phyloP scores from a whole-genome alignment of 371 early-diverging fungal species.

The Umbelopsis sp. region DNA sequence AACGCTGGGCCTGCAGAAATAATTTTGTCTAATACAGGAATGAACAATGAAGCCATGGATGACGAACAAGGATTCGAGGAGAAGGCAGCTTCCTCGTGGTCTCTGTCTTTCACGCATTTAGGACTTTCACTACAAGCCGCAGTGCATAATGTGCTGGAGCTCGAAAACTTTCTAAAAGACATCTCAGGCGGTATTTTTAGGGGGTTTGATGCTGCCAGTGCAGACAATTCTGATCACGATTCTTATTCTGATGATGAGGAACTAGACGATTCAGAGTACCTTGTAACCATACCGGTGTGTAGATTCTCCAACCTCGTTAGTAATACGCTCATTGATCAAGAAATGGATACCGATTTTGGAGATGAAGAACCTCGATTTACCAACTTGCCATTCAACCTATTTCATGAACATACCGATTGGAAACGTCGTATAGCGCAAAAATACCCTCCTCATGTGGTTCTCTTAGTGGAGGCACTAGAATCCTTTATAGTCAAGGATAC shows the following conservation, averaged over 20 bases:
- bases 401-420: neutral
- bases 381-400: neutral
- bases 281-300: slow-evolving; percentile 42
- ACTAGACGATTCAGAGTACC: slow-evolving; percentile 44
- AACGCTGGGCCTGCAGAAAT: neutral
- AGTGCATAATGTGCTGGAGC: slow-evolving; percentile 33
- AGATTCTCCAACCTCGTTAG: slow-evolving; percentile 20
- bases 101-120: slow-evolving; percentile 36
- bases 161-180: slow-evolving; percentile 35
- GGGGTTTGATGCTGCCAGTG: slow-evolving; percentile 29
- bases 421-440: neutral
- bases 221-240: slow-evolving; percentile 33
- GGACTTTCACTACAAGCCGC: slow-evolving; percentile 44
- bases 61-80: neutral
- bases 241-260: slow-evolving; percentile 31
- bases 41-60: neutral
- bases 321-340: neutral
- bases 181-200: slow-evolving; percentile 37
- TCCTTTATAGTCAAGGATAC: neutral
- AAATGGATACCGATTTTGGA: neutral
- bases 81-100: slow-evolving; percentile 40
- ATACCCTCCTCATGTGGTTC: slow-evolving; percentile 4
- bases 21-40: neutral
- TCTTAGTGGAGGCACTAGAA: neutral
- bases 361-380: neutral